Base-by-base conservation (phyloP, 345 rosid genomes). In the Clarkia xantiana region DNA sequence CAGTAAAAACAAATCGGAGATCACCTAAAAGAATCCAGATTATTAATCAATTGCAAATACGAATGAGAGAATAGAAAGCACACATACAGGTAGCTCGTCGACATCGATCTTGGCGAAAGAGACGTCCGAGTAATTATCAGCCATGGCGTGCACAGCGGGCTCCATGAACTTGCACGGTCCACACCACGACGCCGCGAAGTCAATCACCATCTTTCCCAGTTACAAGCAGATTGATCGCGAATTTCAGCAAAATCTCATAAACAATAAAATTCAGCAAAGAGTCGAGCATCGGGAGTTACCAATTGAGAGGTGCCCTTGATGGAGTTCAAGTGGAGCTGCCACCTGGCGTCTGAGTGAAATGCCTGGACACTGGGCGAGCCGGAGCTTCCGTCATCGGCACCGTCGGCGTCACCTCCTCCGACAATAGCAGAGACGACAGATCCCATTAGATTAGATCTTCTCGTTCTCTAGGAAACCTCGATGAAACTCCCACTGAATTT, bases 151-250 rank as follows among this genome's bases (percentile, higher is more conserved):
- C 14, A 80, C 41, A 18, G 50, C 74, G 11, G 95, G 97, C 70
- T 75, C 90, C 55, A 89, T 80, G 18, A 72, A 36, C 61, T 56
- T 76, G 73, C 95, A 89, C 4, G 94, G 97, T 36, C 91, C 88
- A 44, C 97, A 89, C 97, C 95, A 85, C 0, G 79, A 40, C 9
- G 95, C 95, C 18, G 91, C 64, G 64, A 85, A 89, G 56, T 89
- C 94, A 23, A 48, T 48, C 40, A 48, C 52, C 52, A 48, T 13
- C 51, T 48, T 48, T 13, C 51, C 4, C 36, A 7, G 8, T 29
- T 10, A 29, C 36, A 29, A 29, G 36, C 36, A 29, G 36, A 29
- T 23, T 11, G 34, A 48, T 48, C 51, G 14, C 2, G 16, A 23
- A 48, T 1, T 11, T 25, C 49, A 45, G 49, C 10, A 45, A 17